These are phyloP conservation scores for Suillus alpinus DNA, from an alignment of 768 basidiomycete species.

Conservation along the genomic window DNA sequence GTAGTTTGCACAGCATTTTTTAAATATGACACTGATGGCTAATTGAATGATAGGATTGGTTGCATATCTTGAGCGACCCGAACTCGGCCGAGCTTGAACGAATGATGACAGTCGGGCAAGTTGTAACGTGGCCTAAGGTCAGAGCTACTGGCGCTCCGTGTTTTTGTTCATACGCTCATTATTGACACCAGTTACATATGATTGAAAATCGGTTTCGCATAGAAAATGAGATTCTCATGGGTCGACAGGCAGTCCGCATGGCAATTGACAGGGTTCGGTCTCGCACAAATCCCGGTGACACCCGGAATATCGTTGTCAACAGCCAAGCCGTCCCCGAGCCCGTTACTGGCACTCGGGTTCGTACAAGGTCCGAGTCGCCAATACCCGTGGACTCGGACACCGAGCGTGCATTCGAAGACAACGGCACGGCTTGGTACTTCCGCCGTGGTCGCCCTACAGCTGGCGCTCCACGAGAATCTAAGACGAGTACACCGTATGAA, in stretches of 20 bases:
- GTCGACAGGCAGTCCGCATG: slow-evolving; percentile 69
- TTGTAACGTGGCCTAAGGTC: slow-evolving; percentile 97
- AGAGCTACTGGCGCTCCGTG: slow-evolving; percentile 7
- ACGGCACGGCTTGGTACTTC: slow-evolving; percentile 54
- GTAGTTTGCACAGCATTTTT: slow-evolving; percentile 16
- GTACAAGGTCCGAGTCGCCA: slow-evolving; percentile 41
- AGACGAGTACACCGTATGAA: slow-evolving; percentile 31
- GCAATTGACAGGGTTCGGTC: slow-evolving; percentile 40
- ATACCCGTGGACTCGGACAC: slow-evolving; percentile 78
- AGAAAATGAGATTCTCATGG: slow-evolving; percentile 80
- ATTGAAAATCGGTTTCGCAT: slow-evolving; percentile 85
- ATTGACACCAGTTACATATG: slow-evolving; percentile 71
- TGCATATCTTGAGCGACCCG: slow-evolving; percentile 81
- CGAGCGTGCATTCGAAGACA: slow-evolving; percentile 60
- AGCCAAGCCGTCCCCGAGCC: slow-evolving; percentile 20
- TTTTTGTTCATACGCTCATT: not conserved
- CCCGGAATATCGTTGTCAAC: slow-evolving; percentile 20
- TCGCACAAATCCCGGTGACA: slow-evolving; percentile 19
- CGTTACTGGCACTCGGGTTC: slow-evolving; percentile 18
- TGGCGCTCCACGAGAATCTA: slow-evolving; percentile 25
- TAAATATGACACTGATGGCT: slow-evolving; percentile 3
- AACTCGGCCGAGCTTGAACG: slow-evolving; percentile 73
- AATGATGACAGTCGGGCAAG: slow-evolving; percentile 85
- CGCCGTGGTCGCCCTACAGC: slow-evolving; percentile 42
- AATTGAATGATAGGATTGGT: slow-evolving; percentile 62